A percentile compares a stretch with the other conserved stretches of the same genome.
phyloP scores from a whole-genome alignment of 768 basidiomycete species.

The Mycena rebaudengoi region DNA sequence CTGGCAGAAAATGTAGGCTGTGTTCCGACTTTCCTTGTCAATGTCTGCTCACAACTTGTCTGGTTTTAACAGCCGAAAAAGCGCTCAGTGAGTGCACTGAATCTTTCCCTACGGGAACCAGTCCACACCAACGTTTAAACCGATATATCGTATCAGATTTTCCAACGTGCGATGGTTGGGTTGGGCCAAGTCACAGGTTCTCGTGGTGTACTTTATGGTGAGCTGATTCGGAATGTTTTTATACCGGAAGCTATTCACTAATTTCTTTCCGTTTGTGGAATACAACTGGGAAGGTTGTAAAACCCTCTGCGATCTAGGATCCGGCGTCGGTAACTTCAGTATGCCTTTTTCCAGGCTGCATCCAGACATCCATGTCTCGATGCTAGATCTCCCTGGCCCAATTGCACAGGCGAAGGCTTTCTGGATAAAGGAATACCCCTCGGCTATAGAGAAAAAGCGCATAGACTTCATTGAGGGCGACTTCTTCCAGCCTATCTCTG shows the following conservation, averaged over 20 bases:
- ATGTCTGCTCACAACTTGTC: not conserved
- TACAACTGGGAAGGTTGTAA: not conserved
- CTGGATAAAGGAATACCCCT: not conserved
- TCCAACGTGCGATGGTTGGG: not conserved
- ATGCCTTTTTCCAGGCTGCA: not conserved
- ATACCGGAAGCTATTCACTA: not conserved
- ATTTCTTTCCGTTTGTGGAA: not conserved
- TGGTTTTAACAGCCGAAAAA: not conserved
- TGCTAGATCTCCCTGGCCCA: not conserved
- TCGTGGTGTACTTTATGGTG: not conserved
- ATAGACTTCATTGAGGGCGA: not conserved
- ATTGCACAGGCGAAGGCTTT: not conserved
- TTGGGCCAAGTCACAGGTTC: not conserved
- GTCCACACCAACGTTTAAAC: not conserved
- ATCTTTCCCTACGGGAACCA: too few species aligned
- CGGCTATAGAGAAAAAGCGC: not conserved
- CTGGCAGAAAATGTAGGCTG: not conserved
- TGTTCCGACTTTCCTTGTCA: not conserved
- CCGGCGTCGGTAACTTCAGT: not conserved
- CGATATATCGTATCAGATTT: not conserved
- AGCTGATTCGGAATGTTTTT: not conserved
- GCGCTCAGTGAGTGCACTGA: not conserved
- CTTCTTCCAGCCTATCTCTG: not conserved
- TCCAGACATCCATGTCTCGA: not conserved
- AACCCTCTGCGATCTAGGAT: not conserved